A percentile compares a stretch with the other conserved stretches of the same genome.
These are phyloP conservation scores for Botrytis fragariae DNA, from an alignment of 2,329 filamentous ascomycete genomes.

Conservation along the genomic window DNA sequence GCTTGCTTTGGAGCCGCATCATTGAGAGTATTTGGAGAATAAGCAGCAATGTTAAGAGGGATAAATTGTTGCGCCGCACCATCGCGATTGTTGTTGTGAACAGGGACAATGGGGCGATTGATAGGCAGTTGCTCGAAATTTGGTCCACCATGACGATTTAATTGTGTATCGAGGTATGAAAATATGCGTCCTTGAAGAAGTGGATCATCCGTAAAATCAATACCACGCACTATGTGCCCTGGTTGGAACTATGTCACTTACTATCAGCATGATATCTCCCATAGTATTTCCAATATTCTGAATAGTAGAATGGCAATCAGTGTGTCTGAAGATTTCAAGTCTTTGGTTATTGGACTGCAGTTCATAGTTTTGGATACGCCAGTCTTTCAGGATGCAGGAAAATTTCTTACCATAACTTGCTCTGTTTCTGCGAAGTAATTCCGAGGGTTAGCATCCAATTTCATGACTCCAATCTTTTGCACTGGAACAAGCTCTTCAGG, in stretches of 20 bases:
- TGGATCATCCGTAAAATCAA: slow-evolving; percentile 66
- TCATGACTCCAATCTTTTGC: slow-evolving; percentile 48
- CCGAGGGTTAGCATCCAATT: slow-evolving; percentile 43
- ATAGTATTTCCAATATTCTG: neutral
- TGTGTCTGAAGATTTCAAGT: neutral
- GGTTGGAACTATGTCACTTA: slow-evolving; percentile 40
- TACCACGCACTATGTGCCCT: slow-evolving; percentile 61
- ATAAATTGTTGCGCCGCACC: slow-evolving; percentile 68
- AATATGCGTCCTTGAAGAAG: slow-evolving; percentile 66
- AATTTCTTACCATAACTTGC: slow-evolving; percentile 47
- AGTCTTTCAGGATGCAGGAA: neutral
- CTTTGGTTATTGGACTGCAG: neutral
- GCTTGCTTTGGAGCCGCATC: slow-evolving; percentile 62
- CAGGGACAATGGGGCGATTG: slow-evolving; percentile 30
- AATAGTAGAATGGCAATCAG: neutral
- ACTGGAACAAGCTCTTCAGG: slow-evolving; percentile 48
- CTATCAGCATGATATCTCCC: neutral
- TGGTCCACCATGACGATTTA: slow-evolving; percentile 50
- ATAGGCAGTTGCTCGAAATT: slow-evolving; percentile 58
- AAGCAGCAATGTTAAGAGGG: slow-evolving; percentile 63
- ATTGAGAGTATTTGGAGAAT: slow-evolving; percentile 67
- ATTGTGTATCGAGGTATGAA: slow-evolving; percentile 64
- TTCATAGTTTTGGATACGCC: neutral
- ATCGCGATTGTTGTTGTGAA: slow-evolving; percentile 65
- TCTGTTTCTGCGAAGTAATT: slow-evolving; percentile 66